Evolutionary conservation across 768 basidiomycete genomes (phyloP).

Genomic region (Mycena indigotica): DNA sequence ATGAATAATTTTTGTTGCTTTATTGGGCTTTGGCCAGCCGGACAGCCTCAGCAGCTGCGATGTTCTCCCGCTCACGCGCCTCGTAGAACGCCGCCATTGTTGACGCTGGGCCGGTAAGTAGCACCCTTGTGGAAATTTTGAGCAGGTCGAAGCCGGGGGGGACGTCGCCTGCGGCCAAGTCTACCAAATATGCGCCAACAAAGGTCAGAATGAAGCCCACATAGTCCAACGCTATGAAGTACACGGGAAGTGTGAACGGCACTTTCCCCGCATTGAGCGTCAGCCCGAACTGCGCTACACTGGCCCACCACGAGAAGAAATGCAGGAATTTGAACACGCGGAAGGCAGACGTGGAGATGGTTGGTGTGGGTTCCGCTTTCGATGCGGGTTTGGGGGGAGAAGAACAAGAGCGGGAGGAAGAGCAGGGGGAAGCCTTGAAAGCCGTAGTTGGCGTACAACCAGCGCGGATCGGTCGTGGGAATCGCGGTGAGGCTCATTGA

Average conservation of each 20-base stretch:
- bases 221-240: conserved; percentile 16
- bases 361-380: neutral
- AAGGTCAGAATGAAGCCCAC: neutral
- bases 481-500: conserved; percentile 1
- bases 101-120: conserved; percentile 5
- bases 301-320: conserved; percentile 9
- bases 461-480: neutral
- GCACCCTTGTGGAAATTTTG: neutral
- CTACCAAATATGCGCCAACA: conserved; percentile 8
- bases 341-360: conserved; percentile 2
- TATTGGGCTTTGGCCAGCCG: neutral
- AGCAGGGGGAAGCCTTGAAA: conserved; percentile 16
- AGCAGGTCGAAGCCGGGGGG: neutral
- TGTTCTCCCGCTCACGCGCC: conserved; percentile 2
- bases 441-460: conserved; percentile 9
- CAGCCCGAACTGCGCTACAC: neutral
- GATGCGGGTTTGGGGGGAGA: neutral
- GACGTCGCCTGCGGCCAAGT: neutral
- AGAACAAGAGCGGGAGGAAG: conserved; percentile 14
- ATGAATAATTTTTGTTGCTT: neutral
- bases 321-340: conserved; percentile 11
- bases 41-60: neutral
- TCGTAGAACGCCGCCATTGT: conserved; percentile 15
- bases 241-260: neutral
- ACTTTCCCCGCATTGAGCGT: neutral